phyloP scores from a whole-genome alignment of 2,329 filamentous ascomycete species.

The Colletotrichum liaoningense region DNA sequence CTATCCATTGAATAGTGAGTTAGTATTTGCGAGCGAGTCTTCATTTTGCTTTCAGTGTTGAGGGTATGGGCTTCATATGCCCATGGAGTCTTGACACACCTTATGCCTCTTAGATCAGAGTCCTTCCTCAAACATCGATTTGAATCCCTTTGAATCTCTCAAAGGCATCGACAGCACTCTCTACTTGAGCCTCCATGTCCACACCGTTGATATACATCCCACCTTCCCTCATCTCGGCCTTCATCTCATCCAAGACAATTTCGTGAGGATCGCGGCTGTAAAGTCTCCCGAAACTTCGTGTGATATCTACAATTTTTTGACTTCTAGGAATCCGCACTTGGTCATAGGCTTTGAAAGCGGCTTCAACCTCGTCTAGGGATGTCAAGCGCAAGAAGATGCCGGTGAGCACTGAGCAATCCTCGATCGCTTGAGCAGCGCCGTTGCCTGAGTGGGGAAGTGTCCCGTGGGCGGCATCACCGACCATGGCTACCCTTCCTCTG shows the following conservation, averaged over 20 bases:
- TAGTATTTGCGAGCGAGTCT: background rate
- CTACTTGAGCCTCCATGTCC: background rate
- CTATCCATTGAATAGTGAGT: background rate
- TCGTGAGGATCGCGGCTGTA: background rate
- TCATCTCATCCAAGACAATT: background rate
- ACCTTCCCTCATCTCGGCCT: background rate
- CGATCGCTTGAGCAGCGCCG: background rate
- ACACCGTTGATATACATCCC: background rate
- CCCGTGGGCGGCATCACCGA: background rate
- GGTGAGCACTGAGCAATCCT: background rate
- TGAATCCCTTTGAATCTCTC: background rate
- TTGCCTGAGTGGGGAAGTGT: background rate
- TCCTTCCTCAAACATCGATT: background rate
- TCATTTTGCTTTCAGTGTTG: too few relatives aligned
- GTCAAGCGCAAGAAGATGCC: background rate
- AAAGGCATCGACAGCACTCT: background rate
- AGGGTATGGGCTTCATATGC: too few relatives aligned
- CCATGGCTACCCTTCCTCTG: background rate
- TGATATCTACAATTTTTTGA: background rate
- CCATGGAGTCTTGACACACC: background rate
- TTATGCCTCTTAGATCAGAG: background rate
- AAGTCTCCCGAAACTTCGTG: background rate
- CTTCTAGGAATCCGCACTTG: background rate
- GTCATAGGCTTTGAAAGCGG: background rate
- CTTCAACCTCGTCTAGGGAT: background rate